Evolutionary conservation across 169 alveolate genomes (phyloP), one percentile per base, ranked within the genome.

Genomic region (Plasmodium blacklocki): DNA sequence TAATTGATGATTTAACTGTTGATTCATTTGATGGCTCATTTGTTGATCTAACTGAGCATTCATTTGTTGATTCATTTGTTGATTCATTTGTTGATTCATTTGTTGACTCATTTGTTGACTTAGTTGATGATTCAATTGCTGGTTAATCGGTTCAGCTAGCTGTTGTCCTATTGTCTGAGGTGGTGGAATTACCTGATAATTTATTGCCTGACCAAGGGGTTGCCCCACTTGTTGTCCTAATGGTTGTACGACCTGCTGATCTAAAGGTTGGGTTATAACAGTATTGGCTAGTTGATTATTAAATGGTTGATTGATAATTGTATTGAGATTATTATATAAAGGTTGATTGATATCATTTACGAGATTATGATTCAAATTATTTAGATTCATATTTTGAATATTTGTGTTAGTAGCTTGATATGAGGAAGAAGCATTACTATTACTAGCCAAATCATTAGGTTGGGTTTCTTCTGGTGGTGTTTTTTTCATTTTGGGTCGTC

Each of bases 401-500:
- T 56, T 52, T 39, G 47, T 39, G 9, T 39, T 39, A 39, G 47
- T 5, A 39, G 47, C 47, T 39, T 39, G 47, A 39, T 39, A 39
- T 39, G 47, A 39, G 1, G 73, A 18, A 14, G 73, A 5, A 14
- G 39, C 39, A 52, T 52, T 52, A 52, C 62, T 52, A 8, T 18
- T 54, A 43, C 60, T 76, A 29, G 56, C 67, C 29, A 64, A 67
- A 14, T 78, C 89, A 70, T 15, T 50, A 23, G 54, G 63, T 59
- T 67, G 78, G 18, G 47, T 15, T 71, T 78, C 89, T 43, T 78
- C 74, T 5, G 89, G 54, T 5, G 88, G 29, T 3, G 78, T 78
- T 52, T 78, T 78, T 60, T 78, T 78, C 47, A 78, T 6, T 66
- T 47, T 78, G 9, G 89, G 89, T 50, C 89, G 45, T 12, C 89